A percentile compares a stretch with the other conserved stretches of the same genome.
phyloP scores from a whole-genome alignment of 768 basidiomycete species.

The Tylopilus felleus region DNA sequence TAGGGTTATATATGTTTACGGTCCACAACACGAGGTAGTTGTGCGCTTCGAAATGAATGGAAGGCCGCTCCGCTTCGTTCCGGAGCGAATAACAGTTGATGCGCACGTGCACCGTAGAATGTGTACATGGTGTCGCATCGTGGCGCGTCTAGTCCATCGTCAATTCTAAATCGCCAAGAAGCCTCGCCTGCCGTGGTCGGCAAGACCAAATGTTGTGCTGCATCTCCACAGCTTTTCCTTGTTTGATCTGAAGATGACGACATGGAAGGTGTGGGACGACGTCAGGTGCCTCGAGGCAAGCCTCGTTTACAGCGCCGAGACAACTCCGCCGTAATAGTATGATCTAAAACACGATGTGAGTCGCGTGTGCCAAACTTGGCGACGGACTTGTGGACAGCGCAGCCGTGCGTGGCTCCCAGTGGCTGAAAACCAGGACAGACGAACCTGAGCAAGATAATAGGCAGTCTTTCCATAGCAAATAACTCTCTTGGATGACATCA shows the following conservation, averaged over 20 bases:
- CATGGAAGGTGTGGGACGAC: constrained; percentile 21
- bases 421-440: background rate
- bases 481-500: background rate
- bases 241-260: background rate
- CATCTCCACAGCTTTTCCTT: constrained; percentile 1
- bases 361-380: constrained; percentile 9
- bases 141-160: background rate
- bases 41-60: constrained; percentile 25
- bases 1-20: constrained; percentile 25
- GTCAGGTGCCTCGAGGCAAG: constrained; percentile 28
- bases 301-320: constrained; percentile 21
- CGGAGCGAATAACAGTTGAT: constrained; percentile 1
- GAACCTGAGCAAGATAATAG: background rate
- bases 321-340: constrained; percentile 3
- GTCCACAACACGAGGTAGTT: constrained; percentile 27
- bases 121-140: constrained; percentile 1
- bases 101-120: constrained; percentile 11
- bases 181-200: background rate
- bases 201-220: constrained; percentile 6
- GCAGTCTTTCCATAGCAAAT: background rate
- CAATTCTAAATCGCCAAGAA: background rate
- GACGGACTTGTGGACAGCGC: background rate
- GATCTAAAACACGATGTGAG: constrained; percentile 9
- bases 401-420: too few relatives aligned
- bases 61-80: constrained; percentile 20